Base-by-base conservation (phyloP, 1,284 basidiomycete species). In the Ceratobasidium sp. region DNA sequence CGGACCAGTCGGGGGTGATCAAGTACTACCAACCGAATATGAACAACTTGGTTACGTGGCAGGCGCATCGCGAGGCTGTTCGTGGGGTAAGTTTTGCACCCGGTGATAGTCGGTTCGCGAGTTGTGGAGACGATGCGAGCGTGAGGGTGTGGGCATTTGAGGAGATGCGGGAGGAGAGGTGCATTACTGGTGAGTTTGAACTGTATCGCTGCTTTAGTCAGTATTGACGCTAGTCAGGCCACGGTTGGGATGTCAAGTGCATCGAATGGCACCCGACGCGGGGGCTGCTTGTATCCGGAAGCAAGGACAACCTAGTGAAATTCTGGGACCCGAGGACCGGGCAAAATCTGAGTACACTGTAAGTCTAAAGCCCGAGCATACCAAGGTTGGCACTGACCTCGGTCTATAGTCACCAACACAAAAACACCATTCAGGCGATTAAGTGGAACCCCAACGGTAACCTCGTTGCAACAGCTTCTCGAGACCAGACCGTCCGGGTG, bases 21-120 rank as follows among this genome's bases (percentile, higher is more conserved):
- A 99, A 99, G 81, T 99, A 99, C 82, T 99, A 98, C 79, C 95
- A 98, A 77, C 92, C 93, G 44, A 98, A 98, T 80, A 94, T 99
- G 91, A 99, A 98, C 84, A 99, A 98, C 79, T 82, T 99, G 75
- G 95, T 94, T 73, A 92, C 94, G 6, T 96, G 95, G 86, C 87
- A 91, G 54, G 96, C 94, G 0, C 93, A 96, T 75, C 85, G 91
- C 14, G 94, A 95, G 81, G 92, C 94, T 4, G 93, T 98, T 73
- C 86, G 96, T 58, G 95, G 93, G 0, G 83, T 98, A 51, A 92
- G 88, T 74, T 99, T 96, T 80, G 91, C 92, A 75, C 95, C 96
- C 0, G 91, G 97, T 78, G 96, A 99, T 79, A 85, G 87, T 61
- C 84, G 92, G 59, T 98, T 99, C 80, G 96, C 92, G 2, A 96